Conservation (phyloP, 257 asterid species). For the Forsythia suspensa region DNA sequence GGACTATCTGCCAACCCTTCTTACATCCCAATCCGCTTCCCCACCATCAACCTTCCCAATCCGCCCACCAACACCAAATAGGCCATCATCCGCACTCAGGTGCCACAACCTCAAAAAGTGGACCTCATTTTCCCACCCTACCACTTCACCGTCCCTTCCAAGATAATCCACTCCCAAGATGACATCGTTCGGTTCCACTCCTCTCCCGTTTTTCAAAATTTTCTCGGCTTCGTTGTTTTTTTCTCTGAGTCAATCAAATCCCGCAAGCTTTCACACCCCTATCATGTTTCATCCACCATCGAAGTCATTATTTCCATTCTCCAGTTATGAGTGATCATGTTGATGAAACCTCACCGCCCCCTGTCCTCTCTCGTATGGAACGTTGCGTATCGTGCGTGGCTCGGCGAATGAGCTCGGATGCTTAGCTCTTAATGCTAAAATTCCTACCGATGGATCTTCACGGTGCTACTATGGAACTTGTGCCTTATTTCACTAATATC, state of each 20-base stretch:
- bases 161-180: background rate
- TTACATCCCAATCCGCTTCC: slow-evolving; percentile 44
- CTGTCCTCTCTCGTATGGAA: slow-evolving; percentile 75
- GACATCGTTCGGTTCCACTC: slow-evolving; percentile 64
- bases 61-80: slow-evolving; percentile 65
- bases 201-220: slow-evolving; percentile 51
- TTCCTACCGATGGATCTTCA: slow-evolving; percentile 44
- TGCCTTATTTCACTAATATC: slow-evolving; percentile 73
- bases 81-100: slow-evolving; percentile 77
- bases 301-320: slow-evolving; percentile 38
- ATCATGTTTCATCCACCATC: slow-evolving; percentile 56
- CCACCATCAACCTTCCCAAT: slow-evolving; percentile 55
- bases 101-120: slow-evolving; percentile 39
- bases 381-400: slow-evolving; percentile 72
- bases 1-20: slow-evolving; percentile 65
- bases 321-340: slow-evolving; percentile 42
- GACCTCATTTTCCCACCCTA: too few species aligned
- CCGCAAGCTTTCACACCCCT: slow-evolving; percentile 49
- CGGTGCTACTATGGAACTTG: slow-evolving; percentile 32
- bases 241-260: too few species aligned
- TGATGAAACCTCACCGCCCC: slow-evolving; percentile 69
- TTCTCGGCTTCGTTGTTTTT: too few species aligned
- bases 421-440: slow-evolving; percentile 51
- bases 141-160: too few species aligned
- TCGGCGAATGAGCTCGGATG: slow-evolving; percentile 59